phyloP scores from a whole-genome alignment of 1,139 yeast genomes.

The Pichia sp. region DNA sequence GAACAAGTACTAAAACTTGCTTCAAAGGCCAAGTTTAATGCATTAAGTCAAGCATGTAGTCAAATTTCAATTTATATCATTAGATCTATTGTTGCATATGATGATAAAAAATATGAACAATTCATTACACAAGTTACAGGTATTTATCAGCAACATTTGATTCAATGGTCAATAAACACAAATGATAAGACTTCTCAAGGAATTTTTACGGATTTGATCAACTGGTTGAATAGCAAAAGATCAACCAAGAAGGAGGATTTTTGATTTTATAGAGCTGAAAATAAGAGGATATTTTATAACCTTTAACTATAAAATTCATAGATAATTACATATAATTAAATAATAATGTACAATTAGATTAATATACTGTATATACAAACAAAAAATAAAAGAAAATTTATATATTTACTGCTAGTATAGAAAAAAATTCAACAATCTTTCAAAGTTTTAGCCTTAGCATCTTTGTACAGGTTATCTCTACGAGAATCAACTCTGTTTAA shows the following conservation, averaged over 20 bases:
- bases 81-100: slow-evolving; percentile 42
- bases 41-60: slow-evolving; percentile 51
- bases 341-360: background rate
- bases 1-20: slow-evolving; percentile 38
- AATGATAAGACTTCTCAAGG: slow-evolving; percentile 50
- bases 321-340: background rate
- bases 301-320: background rate
- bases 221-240: slow-evolving; percentile 58
- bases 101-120: slow-evolving; percentile 16
- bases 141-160: slow-evolving; percentile 51
- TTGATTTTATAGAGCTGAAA: too few species aligned
- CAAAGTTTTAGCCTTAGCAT: slow-evolving; percentile 11
- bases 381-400: too few species aligned
- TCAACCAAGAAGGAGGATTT: background rate
- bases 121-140: slow-evolving; percentile 40
- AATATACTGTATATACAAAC: too few species aligned
- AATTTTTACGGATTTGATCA: slow-evolving; percentile 71
- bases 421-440: background rate
- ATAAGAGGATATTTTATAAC: background rate
- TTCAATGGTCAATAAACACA: slow-evolving; percentile 50
- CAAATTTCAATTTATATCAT: slow-evolving; percentile 58
- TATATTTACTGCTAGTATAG: background rate
- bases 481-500: slow-evolving; percentile 58
- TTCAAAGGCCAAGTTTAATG: slow-evolving; percentile 39
- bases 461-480: slow-evolving; percentile 12